Base-by-base conservation (phyloP, 2,329 filamentous ascomycete species). In the Tolypocladium pustulatum region DNA sequence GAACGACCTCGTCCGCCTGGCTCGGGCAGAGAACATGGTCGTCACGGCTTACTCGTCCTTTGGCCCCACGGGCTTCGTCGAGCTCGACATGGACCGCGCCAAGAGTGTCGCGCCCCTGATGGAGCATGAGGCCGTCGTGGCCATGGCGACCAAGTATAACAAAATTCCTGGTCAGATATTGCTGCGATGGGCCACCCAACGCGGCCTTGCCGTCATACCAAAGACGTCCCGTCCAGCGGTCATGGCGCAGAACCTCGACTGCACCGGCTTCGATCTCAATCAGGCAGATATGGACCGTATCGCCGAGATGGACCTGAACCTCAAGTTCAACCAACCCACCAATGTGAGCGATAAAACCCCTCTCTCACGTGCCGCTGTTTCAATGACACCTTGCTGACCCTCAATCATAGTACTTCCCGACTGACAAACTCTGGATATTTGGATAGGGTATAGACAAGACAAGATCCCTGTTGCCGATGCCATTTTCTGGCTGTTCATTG, bases 21-120 rank as follows among this genome's bases (percentile, higher is more conserved):
- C 86, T 66, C 80, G 88, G 77, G 75, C 77, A 57, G 81, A 91
- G 75, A 83, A 84, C 61, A 87, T 95, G 66, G 79, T 80, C 65
- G 81, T 95, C 59, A 94, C 90, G 4, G 90, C 89, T 56, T 95
- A 94, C 80, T 91, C 87, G 27, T 90, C 87, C 55, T 93, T 94
- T 68, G 90, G 90, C 43, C 89, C 90, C 32, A 81, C 88, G 68
- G 85, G 82, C 60, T 95, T 94, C 80, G 72, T 89, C 58, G 89
- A 93, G 77, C 82, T 94, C 69, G 77, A 88, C 70, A 85, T 89
- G 81, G 75, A 87, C 72, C 60, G 66, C 38, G 71, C 69, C 59
- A 73, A 69, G 67, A 78, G 84, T 63, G 88, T 88, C 34, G 76
- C 84, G 17, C 82, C 88, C 57, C 80, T 95, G 60, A 87, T 95